Conservation (phyloP, 106 monocot species). For the Dendrobium chrysotoxum region DNA sequence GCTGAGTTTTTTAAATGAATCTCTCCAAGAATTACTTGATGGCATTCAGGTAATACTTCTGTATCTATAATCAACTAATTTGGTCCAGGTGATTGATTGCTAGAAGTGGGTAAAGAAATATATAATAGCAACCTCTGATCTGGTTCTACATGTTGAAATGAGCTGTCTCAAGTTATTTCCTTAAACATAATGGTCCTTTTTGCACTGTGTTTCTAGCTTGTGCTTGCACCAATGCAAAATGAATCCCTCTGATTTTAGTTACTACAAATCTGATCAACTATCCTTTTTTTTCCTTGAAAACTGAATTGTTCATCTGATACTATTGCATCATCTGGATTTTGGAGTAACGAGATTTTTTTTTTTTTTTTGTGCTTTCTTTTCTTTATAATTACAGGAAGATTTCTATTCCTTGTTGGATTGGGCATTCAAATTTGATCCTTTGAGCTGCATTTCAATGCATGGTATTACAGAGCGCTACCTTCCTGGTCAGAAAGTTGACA, state of each 20-base stretch:
- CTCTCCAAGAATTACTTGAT: slow-evolving; percentile 81
- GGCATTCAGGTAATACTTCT: slow-evolving; percentile 64
- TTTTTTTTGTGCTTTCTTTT: background rate
- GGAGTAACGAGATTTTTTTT: background rate
- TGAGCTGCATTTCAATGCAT: slow-evolving; percentile 95
- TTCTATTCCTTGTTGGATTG: slow-evolving; percentile 88
- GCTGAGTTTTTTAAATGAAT: slow-evolving; percentile 67
- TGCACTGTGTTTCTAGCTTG: background rate
- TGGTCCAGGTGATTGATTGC: background rate
- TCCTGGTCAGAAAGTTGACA: slow-evolving; percentile 93
- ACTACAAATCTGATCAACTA: background rate
- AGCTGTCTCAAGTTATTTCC: background rate
- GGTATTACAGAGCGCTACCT: slow-evolving; percentile 89
- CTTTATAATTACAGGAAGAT: slow-evolving; percentile 59
- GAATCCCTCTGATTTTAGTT: background rate
- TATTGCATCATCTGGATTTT: background rate
- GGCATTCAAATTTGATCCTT: slow-evolving; percentile 82
- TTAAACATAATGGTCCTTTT: background rate
- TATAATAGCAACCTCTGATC: background rate
- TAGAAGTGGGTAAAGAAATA: background rate
- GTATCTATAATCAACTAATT: background rate
- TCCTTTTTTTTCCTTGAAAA: background rate
- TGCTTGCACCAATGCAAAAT: background rate
- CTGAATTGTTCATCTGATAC: background rate
- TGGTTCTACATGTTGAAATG: background rate